phyloP scores from a whole-genome alignment of 345 rosid genomes.

The Kandelia obovata region DNA sequence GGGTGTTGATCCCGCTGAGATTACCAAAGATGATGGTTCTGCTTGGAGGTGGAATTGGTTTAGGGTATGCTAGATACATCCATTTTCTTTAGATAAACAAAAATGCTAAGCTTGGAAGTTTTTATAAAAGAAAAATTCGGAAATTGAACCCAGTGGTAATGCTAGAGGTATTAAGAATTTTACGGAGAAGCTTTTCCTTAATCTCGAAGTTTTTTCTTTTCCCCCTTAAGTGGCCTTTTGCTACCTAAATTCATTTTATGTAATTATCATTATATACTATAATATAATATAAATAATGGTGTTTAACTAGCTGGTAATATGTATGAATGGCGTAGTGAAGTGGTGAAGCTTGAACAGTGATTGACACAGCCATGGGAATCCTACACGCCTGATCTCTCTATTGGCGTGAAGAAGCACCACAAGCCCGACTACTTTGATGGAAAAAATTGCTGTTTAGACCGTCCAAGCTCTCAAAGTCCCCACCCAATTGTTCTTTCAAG shows the following conservation, averaged over 20 bases:
- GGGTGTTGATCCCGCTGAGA: slow-evolving; percentile 44
- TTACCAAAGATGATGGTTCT: slow-evolving; percentile 57
- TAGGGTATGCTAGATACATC: slow-evolving; percentile 25
- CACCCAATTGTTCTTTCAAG: slow-evolving; percentile 49
- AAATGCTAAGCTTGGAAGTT: background rate
- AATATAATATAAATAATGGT: no score
- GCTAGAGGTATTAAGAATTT: no score
- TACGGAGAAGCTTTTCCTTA: no score
- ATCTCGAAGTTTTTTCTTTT: no score
- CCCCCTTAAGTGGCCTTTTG: no score
- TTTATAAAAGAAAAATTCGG: no score
- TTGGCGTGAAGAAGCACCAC: slow-evolving; percentile 56
- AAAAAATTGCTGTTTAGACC: slow-evolving; percentile 55
- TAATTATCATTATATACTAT: no score
- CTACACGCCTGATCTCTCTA: slow-evolving; percentile 51
- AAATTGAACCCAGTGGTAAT: no score
- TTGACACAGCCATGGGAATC: slow-evolving; percentile 54
- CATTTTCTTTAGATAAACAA: background rate
- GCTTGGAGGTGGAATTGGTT: slow-evolving; percentile 71
- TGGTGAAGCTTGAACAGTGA: background rate
- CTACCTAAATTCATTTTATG: no score
- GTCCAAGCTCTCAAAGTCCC: slow-evolving; percentile 57
- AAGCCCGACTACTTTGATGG: slow-evolving; percentile 44
- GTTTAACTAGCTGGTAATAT: no score
- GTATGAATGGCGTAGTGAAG: no score